phyloP scores from a whole-genome alignment of 83 land plant species.

The Picea mariana region DNA sequence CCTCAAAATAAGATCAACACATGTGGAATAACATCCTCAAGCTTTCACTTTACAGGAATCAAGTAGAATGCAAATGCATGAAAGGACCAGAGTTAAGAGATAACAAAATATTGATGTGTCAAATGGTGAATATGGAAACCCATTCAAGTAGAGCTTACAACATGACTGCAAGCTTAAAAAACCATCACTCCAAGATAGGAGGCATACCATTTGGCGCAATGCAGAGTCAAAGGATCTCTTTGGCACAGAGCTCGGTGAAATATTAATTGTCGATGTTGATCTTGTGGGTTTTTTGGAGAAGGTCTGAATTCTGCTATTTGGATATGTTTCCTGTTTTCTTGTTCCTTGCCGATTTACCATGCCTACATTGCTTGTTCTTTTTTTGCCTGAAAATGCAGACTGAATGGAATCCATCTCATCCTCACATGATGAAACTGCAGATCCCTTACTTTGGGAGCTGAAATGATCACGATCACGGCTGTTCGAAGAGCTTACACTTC shows the following conservation, averaged over 20 bases:
- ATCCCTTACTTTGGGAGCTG: slow-evolving; percentile 60
- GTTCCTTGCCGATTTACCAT: slow-evolving; percentile 17
- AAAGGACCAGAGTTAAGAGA: neutral
- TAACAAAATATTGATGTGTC: neutral
- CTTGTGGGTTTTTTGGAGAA: slow-evolving; percentile 40
- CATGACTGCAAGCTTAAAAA: neutral
- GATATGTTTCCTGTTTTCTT: slow-evolving; percentile 18
- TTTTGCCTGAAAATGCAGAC: slow-evolving; percentile 24
- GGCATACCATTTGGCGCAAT: slow-evolving; percentile 52
- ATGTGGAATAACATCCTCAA: slow-evolving; percentile 1
- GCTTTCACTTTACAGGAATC: neutral
- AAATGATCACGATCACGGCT: slow-evolving; percentile 52
- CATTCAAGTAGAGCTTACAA: neutral
- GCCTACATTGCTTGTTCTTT: slow-evolving; percentile 28
- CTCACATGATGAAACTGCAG: slow-evolving; percentile 62
- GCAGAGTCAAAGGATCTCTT: slow-evolving; percentile 66
- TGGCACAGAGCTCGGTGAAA: slow-evolving; percentile 46
- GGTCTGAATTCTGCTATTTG: slow-evolving; percentile 35
- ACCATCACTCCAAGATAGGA: neutral
- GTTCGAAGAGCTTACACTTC: slow-evolving; percentile 55
- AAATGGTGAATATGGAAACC: neutral
- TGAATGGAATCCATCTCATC: slow-evolving; percentile 68
- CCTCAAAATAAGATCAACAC: neutral
- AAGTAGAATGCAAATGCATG: neutral
- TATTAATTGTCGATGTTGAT: slow-evolving; percentile 21